Conservation (phyloP, 805 yeast species). For the Candida peoriensis region DNA sequence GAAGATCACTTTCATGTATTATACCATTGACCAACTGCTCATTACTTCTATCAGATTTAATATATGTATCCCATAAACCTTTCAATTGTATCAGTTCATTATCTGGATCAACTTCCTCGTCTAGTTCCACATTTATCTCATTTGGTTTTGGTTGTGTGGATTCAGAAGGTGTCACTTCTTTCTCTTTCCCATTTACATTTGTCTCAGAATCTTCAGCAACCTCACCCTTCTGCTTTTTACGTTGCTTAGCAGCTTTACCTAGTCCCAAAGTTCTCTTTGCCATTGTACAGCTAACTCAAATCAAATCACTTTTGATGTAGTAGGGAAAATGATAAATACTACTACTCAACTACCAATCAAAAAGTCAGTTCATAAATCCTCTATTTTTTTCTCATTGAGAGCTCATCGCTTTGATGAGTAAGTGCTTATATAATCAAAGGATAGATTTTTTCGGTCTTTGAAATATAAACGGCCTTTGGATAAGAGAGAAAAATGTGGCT, state of each 20-base stretch:
- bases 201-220: constrained; percentile 6
- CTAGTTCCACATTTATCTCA: constrained; percentile 62
- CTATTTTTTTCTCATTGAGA: not conserved
- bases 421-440: not conserved
- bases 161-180: constrained; percentile 15
- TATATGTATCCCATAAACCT: constrained; percentile 68
- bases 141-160: constrained; percentile 23
- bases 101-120: constrained; percentile 64
- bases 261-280: constrained; percentile 65
- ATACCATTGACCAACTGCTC: constrained; percentile 74
- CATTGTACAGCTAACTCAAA: constrained; percentile 33
- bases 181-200: constrained; percentile 11
- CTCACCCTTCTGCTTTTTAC: constrained; percentile 33
- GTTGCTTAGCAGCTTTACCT: constrained; percentile 50
- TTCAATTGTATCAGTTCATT: constrained; percentile 74
- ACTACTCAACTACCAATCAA: not conserved
- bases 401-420: not conserved
- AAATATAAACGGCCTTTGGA: too few relatives aligned
- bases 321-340: not conserved
- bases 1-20: constrained; percentile 86
- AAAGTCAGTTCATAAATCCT: not conserved
- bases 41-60: constrained; percentile 49
- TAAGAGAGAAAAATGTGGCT: too few relatives aligned
- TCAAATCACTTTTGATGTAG: too few relatives aligned
- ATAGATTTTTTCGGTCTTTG: too few relatives aligned